These are phyloP conservation scores for Saccharomycopsis oosterbeekiorum DNA, from an alignment of 805 yeast genomes.

Conservation along the genomic window DNA sequence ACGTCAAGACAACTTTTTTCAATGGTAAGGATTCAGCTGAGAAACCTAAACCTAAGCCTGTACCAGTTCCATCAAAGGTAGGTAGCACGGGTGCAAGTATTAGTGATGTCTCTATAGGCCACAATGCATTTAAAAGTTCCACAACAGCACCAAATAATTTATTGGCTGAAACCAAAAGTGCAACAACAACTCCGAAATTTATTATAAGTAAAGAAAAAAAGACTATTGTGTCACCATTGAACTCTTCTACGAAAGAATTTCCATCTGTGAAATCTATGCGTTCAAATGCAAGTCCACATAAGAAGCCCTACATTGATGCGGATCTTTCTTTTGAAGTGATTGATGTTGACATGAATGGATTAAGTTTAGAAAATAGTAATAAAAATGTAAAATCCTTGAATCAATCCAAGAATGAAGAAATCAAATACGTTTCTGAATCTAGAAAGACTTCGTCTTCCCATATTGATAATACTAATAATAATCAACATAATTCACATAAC, in stretches of 20 bases:
- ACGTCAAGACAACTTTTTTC: not conserved
- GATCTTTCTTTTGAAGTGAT: constrained; percentile 15
- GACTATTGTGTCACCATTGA: not conserved
- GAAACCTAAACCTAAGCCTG: not conserved
- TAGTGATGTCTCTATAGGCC: not conserved
- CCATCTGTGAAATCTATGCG: not conserved
- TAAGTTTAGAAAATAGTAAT: not conserved
- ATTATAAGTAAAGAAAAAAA: not conserved
- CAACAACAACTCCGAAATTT: not conserved
- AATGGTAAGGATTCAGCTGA: not conserved
- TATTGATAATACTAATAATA: not conserved
- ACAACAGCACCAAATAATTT: not conserved
- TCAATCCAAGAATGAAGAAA: not conserved
- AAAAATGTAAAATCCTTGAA: not conserved
- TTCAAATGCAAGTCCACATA: not conserved
- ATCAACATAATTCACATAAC: not conserved
- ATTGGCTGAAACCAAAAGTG: not conserved
- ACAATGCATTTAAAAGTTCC: not conserved
- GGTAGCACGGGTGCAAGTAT: not conserved
- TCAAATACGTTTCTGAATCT: not conserved
- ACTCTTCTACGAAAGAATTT: not conserved
- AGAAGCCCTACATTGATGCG: not conserved
- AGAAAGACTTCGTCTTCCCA: not conserved
- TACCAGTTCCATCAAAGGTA: not conserved
- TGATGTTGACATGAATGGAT: constrained; percentile 16